phyloP scores from a whole-genome alignment of 306 rosid genomes.

The Castanea crenata region DNA sequence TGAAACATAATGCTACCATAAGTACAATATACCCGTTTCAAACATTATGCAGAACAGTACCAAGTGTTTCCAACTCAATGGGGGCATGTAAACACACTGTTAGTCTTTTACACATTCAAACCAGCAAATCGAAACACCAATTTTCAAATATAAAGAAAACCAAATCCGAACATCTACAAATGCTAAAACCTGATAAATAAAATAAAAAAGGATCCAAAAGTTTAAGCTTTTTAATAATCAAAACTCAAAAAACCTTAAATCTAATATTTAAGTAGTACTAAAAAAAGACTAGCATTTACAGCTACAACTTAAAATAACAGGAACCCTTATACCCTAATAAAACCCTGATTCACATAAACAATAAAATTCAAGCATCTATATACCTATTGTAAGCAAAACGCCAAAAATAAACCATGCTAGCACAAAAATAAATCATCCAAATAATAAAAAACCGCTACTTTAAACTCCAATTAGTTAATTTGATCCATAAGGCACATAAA shows the following conservation, averaged over 20 bases:
- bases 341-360: too few species aligned
- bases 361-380: neutral
- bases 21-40: neutral
- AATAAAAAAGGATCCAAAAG: neutral
- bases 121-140: neutral
- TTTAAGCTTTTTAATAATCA: neutral
- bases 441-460: neutral
- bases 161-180: neutral
- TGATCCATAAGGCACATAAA: neutral
- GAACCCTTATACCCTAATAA: too few species aligned
- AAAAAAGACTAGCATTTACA: neutral
- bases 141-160: neutral
- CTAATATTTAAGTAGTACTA: neutral
- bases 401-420: neutral
- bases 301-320: neutral
- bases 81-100: neutral
- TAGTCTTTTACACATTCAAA: neutral
- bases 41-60: neutral
- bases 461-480: neutral
- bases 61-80: neutral
- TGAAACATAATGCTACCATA: neutral
- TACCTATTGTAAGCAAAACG: neutral
- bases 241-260: neutral
- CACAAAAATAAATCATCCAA: neutral
- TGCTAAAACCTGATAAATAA: neutral